phyloP scores from a whole-genome alignment of 345 rosid genomes.

The Lumnitzera littorea region DNA sequence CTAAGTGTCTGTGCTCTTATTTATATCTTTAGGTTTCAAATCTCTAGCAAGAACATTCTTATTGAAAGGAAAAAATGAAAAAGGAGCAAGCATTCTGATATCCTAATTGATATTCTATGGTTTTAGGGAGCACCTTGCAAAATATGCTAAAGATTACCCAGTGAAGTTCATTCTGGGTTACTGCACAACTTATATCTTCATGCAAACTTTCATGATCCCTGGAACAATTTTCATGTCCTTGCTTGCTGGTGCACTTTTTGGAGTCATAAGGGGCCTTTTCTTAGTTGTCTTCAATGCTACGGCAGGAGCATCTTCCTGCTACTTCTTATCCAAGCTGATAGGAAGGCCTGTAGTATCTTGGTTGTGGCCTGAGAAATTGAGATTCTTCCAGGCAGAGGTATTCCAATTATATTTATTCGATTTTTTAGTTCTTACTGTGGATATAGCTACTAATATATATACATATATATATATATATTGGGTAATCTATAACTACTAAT shows the following conservation, averaged over 20 bases:
- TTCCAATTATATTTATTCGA: not conserved
- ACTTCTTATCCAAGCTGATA: conserved; percentile 80
- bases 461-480: too few species aligned
- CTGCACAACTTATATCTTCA: conserved; percentile 93
- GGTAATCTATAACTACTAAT: not conserved
- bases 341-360: conserved; percentile 88
- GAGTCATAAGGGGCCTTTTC: conserved; percentile 75
- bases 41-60: not conserved
- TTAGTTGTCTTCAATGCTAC: conserved; percentile 90
- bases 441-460: too few species aligned
- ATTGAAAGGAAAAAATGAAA: too few species aligned
- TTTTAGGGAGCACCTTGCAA: conserved; percentile 75
- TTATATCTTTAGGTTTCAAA: too few species aligned
- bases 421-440: not conserved
- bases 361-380: conserved; percentile 96
- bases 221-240: conserved; percentile 98
- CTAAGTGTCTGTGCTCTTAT: not conserved
- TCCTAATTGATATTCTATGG: not conserved
- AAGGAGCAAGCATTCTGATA: not conserved
- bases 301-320: conserved; percentile 93
- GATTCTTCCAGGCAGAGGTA: conserved; percentile 96
- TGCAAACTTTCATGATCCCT: conserved; percentile 99
- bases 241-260: conserved; percentile 98
- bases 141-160: conserved; percentile 70
- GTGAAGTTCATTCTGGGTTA: conserved; percentile 82